phyloP scores from a whole-genome alignment of 345 rosid genomes.

The Salix dunnii region DNA sequence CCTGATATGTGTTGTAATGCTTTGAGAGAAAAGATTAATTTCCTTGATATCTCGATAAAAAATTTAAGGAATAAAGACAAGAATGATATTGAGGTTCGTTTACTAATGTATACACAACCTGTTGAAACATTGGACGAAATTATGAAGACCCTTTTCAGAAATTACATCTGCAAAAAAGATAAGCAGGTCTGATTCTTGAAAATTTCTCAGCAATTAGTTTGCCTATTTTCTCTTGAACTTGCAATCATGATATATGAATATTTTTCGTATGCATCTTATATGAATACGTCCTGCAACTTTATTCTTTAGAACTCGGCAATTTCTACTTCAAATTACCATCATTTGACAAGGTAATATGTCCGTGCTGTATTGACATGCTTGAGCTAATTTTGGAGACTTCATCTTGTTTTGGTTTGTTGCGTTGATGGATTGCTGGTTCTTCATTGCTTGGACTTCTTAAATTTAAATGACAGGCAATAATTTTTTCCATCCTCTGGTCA shows the following conservation, averaged over 20 bases:
- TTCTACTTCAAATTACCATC: not conserved
- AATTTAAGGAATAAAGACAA: constrained; percentile 35
- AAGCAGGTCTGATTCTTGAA: constrained; percentile 38
- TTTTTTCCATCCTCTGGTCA: not conserved
- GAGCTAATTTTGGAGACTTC: not conserved
- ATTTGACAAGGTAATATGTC: not conserved
- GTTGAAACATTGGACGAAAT: constrained; percentile 39
- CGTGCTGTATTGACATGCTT: not conserved
- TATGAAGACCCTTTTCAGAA: constrained; percentile 32
- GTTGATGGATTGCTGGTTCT: not conserved
- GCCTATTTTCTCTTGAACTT: constrained; percentile 2
- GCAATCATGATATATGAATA: not conserved
- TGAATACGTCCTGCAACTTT: not conserved
- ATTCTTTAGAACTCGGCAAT: not conserved
- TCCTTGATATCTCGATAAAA: constrained; percentile 32
- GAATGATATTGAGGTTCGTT: constrained; percentile 30
- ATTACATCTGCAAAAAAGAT: constrained; percentile 21
- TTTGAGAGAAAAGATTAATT: constrained; percentile 41
- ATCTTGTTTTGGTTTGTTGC: not conserved
- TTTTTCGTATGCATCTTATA: not conserved
- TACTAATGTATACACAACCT: constrained; percentile 37
- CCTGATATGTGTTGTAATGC: constrained; percentile 38
- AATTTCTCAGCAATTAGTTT: not conserved
- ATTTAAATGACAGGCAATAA: not conserved
- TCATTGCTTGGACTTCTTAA: not conserved